These are phyloP conservation scores for Mycena rosella DNA, from an alignment of 768 basidiomycete species.

Conservation along the genomic window DNA sequence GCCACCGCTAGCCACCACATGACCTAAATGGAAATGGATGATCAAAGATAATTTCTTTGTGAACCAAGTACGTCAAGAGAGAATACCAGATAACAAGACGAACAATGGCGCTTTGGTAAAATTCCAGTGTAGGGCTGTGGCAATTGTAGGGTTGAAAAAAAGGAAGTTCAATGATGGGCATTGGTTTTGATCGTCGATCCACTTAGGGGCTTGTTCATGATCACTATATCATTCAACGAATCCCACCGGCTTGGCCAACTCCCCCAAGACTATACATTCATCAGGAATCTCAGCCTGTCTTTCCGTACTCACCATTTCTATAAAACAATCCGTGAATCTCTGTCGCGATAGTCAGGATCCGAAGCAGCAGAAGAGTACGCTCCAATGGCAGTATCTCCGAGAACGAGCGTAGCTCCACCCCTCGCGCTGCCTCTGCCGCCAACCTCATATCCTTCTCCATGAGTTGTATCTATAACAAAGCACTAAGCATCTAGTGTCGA, in stretches of 20 bases:
- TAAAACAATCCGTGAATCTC: conserved; percentile 55
- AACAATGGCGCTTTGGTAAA: no score
- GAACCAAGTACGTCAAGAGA: neutral
- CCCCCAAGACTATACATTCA: no score
- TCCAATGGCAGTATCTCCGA: conserved; percentile 53
- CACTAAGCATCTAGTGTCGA: neutral
- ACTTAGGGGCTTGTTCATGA: no score
- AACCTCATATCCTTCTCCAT: conserved; percentile 61
- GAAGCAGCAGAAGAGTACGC: conserved; percentile 56
- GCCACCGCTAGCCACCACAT: conserved; percentile 15
- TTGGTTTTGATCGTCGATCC: no score
- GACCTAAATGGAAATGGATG: conserved; percentile 7
- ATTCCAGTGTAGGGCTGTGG: no score
- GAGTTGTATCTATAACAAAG: conserved; percentile 49
- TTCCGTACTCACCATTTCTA: conserved; percentile 50
- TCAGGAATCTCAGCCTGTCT: no score
- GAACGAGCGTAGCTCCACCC: conserved; percentile 54
- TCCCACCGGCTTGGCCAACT: no score
- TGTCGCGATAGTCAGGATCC: conserved; percentile 54
- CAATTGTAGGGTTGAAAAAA: no score
- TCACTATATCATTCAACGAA: no score
- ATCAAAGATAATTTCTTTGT: conserved; percentile 4
- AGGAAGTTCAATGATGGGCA: no score
- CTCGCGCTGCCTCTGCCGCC: conserved; percentile 52
- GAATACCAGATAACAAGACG: neutral